phyloP scores from a whole-genome alignment of 2,329 filamentous ascomycete species.

The Epichloe uncinata region DNA sequence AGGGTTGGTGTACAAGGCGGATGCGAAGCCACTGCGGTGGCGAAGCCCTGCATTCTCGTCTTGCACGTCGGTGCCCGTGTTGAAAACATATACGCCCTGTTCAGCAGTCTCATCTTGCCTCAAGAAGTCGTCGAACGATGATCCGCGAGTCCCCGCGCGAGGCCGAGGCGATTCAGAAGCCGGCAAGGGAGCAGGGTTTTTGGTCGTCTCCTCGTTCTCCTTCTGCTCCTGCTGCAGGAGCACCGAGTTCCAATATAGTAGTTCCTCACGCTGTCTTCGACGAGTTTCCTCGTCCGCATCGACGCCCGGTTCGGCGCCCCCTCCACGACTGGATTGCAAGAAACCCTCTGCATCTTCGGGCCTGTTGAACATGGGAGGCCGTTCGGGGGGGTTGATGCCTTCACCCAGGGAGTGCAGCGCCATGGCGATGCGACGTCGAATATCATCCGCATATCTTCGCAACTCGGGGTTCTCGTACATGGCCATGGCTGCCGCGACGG shows the following conservation, averaged over 20 bases:
- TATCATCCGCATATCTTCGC: slow-evolving; percentile 45
- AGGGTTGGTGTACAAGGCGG: slow-evolving; percentile 40
- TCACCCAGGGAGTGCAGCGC: slow-evolving; percentile 47
- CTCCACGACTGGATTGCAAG: slow-evolving; percentile 34
- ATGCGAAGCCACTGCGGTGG: slow-evolving; percentile 29
- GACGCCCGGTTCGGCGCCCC: slow-evolving; percentile 31
- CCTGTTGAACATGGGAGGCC: slow-evolving; percentile 47
- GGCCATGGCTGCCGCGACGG: slow-evolving; percentile 43
- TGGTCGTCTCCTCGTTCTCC: slow-evolving; percentile 18
- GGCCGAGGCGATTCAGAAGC: not conserved
- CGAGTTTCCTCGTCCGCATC: slow-evolving; percentile 50
- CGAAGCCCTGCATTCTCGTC: slow-evolving; percentile 32
- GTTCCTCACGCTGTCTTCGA: slow-evolving; percentile 47
- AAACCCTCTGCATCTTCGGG: slow-evolving; percentile 55
- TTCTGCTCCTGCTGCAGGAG: slow-evolving; percentile 37
- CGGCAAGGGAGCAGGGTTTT: not conserved
- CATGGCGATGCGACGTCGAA: slow-evolving; percentile 47
- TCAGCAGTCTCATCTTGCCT: slow-evolving; percentile 36
- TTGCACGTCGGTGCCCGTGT: slow-evolving; percentile 36
- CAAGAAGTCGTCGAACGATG: slow-evolving; percentile 48
- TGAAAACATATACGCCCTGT: slow-evolving; percentile 43
- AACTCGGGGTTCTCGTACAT: slow-evolving; percentile 53
- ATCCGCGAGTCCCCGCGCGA: slow-evolving; percentile 14
- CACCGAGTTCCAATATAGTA: slow-evolving; percentile 52
- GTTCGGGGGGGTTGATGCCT: slow-evolving; percentile 34